Evolutionary conservation across 2,329 filamentous ascomycete genomes (phyloP).

Genomic region (Diaporthe sp.): DNA sequence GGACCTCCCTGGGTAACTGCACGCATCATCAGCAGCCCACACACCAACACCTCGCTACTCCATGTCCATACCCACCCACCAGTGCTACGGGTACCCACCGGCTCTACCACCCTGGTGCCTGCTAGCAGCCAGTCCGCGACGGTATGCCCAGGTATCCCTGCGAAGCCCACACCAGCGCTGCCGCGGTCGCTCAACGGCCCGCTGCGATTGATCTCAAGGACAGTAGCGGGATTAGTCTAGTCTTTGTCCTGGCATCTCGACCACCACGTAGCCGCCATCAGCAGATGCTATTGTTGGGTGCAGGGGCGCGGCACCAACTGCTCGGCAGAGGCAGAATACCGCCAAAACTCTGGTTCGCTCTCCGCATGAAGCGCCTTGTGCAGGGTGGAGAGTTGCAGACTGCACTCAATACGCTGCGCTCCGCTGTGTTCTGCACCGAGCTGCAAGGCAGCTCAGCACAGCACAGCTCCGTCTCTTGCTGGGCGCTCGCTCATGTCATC

Average conservation of each 20-base stretch:
- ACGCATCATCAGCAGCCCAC: conserved; percentile 25
- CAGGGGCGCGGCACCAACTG: conserved; percentile 27
- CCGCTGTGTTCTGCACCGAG: background rate
- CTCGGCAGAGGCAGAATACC: background rate
- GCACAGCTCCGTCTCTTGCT: background rate
- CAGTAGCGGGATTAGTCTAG: background rate
- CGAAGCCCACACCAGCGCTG: conserved; percentile 14
- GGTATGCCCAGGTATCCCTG: conserved; percentile 19
- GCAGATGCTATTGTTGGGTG: conserved; percentile 34
- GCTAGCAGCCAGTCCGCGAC: conserved; percentile 2
- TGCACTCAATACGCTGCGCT: background rate
- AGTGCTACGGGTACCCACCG: conserved; percentile 8
- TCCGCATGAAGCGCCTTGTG: conserved; percentile 8
- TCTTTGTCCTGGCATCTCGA: conserved; percentile 13
- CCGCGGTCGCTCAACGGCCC: conserved; percentile 35
- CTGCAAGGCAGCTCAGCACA: conserved; percentile 8
- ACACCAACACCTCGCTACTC: background rate
- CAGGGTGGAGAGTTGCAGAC: conserved; percentile 14
- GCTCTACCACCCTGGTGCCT: conserved; percentile 33
- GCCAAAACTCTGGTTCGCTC: background rate
- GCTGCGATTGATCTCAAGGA: conserved; percentile 30
- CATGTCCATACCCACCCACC: conserved; percentile 14
- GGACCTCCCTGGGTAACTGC: background rate
- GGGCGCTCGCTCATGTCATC: conserved; percentile 9
- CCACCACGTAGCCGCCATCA: conserved; percentile 18